Evolutionary conservation across 2,329 filamentous ascomycete species (phyloP), one percentile per base, ranked within the genome.

Genomic region (Helicocarpus griseus): DNA sequence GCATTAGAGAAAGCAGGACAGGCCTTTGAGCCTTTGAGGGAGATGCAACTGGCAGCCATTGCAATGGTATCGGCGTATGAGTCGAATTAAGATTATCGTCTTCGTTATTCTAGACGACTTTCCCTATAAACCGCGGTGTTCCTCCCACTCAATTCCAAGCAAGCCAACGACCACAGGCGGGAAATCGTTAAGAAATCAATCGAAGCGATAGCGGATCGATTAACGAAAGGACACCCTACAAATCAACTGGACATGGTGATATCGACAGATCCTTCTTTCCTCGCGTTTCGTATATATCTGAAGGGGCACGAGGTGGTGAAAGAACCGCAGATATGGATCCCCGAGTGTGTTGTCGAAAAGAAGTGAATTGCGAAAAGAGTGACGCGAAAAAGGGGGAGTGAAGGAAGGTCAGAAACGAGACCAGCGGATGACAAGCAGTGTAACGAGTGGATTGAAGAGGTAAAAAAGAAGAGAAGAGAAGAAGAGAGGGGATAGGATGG

Each of bases 1-100:
- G 87, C 81, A 38, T 77, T 74, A 65, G 78, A 76, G 66, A 89
- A 94, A 2, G 87, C 85, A 44, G 83, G 76, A 68, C 88, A 94
- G 50, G 77, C 69, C 4, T 75, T 83, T 29, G 88, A 91, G 55
- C 78, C 82, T 52, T 78, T 70, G 33, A 94, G 76, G 26, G 87
- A 83, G 60, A 93, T 79, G 66, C 88, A 76, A 65, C 70, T 63
- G 55, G 48, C 57, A 24, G 66, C 57, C 69, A 71, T 71, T 47
- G 55, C 57, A 58, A 56, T 59, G 39, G 22, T 49, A 28, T 36
- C 26, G 19, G 33, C 19, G n/a, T 29, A 21, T 17, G 28, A 33
- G 5, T 22, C 21, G 44, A 17, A 8, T 7, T 9, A 11, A 24
- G 17, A 17, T 9, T 14, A 47, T 13, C 49, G 22, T 36, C 31